A percentile compares a stretch with the other conserved stretches of the same genome.
Conservation (phyloP, 2,329 filamentous ascomycete genomes). For the Fusarium sp. region DNA sequence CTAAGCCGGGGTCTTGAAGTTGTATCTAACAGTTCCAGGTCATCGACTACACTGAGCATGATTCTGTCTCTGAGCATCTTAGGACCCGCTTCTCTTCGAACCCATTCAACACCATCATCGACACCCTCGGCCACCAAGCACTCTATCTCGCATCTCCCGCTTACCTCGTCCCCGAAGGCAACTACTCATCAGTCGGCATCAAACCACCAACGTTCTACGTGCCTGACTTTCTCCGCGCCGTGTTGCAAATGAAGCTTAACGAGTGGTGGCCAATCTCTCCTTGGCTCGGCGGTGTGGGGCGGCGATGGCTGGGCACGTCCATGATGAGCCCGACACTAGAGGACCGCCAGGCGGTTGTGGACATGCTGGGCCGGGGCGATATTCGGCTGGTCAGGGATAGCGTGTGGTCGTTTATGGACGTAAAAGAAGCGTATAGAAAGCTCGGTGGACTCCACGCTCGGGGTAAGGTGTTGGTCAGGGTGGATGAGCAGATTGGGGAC, state of each 20-base stretch:
- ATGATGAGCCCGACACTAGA: conserved; percentile 54
- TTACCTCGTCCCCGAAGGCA: conserved; percentile 57
- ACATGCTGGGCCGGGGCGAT: conserved; percentile 54
- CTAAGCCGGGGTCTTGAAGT: background rate
- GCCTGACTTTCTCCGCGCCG: conserved; percentile 50
- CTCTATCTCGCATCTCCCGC: conserved; percentile 58
- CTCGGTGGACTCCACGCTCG: conserved; percentile 53
- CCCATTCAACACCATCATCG: conserved; percentile 64
- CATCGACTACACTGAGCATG: conserved; percentile 59
- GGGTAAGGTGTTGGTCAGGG: conserved; percentile 58
- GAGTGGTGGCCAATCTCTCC: conserved; percentile 54
- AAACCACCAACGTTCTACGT: conserved; percentile 54
- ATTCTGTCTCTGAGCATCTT: conserved; percentile 55
- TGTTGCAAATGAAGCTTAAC: conserved; percentile 57
- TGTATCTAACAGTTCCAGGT: conserved; percentile 47
- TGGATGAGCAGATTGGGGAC: conserved; percentile 46
- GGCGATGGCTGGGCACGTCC: conserved; percentile 54
- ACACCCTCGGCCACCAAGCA: conserved; percentile 65
- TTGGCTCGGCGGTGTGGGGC: conserved; percentile 57
- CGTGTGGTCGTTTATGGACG: conserved; percentile 56
- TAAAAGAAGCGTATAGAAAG: conserved; percentile 54
- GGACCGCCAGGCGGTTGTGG: conserved; percentile 52
- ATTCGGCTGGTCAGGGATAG: conserved; percentile 56
- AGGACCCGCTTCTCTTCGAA: conserved; percentile 48
- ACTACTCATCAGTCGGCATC: conserved; percentile 61